Conservation (phyloP, 352 stramenopile genomes). For the Phytopythium vexans region DNA sequence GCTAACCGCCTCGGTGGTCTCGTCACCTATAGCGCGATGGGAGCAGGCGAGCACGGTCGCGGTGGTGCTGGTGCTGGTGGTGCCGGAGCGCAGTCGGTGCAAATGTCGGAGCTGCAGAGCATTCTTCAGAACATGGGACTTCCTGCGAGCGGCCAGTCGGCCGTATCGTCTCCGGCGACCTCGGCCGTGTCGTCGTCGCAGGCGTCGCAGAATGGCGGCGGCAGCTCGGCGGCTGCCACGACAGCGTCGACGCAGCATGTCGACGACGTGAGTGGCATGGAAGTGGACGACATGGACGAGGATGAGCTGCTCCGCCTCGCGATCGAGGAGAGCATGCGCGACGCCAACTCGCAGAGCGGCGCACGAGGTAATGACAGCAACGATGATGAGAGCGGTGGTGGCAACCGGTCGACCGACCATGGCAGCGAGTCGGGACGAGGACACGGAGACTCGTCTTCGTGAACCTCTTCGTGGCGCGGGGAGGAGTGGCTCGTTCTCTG, state of each 20-base stretch:
- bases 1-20: background rate
- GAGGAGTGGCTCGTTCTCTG: background rate
- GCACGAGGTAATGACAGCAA: slow-evolving; percentile 49
- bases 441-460: slow-evolving; percentile 49
- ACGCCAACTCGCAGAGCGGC: slow-evolving; percentile 42
- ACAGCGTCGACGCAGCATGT: slow-evolving; percentile 72
- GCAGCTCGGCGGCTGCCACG: slow-evolving; percentile 63
- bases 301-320: slow-evolving; percentile 81
- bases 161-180: slow-evolving; percentile 65
- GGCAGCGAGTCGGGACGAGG: slow-evolving; percentile 23
- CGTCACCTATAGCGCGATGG: slow-evolving; percentile 47
- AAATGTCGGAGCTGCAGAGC: slow-evolving; percentile 86
- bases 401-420: slow-evolving; percentile 7
- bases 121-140: slow-evolving; percentile 89
- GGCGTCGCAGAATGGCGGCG: slow-evolving; percentile 61
- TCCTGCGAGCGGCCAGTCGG: slow-evolving; percentile 55
- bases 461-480: slow-evolving; percentile 10
- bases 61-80: slow-evolving; percentile 19
- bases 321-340: slow-evolving; percentile 87
- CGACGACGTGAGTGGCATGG: slow-evolving; percentile 75
- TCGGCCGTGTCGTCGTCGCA: slow-evolving; percentile 77
- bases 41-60: slow-evolving; percentile 62
- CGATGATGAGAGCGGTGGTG: slow-evolving; percentile 17
- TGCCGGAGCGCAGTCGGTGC: slow-evolving; percentile 45
- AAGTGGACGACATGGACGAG: slow-evolving; percentile 86